A percentile compares a stretch with the other conserved stretches of the same genome.
Conservation (phyloP, 306 rosid genomes). For the Senna siamea region DNA sequence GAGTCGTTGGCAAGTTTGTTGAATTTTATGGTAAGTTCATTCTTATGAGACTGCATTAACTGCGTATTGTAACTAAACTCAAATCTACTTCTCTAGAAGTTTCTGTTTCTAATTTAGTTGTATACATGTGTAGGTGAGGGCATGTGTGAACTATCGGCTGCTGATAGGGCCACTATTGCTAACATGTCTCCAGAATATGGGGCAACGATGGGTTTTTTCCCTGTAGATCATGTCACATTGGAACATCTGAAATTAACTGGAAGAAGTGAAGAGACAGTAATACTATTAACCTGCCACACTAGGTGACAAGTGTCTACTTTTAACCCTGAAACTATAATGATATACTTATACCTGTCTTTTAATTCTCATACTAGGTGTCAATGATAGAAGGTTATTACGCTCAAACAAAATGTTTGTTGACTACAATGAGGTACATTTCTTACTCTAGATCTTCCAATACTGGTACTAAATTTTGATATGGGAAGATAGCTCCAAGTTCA, state of each 20-base stretch:
- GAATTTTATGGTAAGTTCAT: slow-evolving; percentile 6
- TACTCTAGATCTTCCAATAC: neutral
- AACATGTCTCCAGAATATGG: slow-evolving; percentile 20
- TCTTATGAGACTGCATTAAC: neutral
- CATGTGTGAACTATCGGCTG: neutral
- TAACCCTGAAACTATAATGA: neutral
- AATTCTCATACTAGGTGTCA: neutral
- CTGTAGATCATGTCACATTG: slow-evolving; percentile 13
- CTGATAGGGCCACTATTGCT: slow-evolving; percentile 1
- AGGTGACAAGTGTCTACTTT: neutral
- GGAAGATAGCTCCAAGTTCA: neutral
- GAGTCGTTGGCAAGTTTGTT: slow-evolving; percentile 17
- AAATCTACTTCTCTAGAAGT: neutral
- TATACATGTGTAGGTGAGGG: slow-evolving; percentile 1
- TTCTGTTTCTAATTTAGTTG: neutral
- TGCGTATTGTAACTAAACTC: neutral
- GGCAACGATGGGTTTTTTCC: slow-evolving; percentile 10
- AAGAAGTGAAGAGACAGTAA: slow-evolving; percentile 13
- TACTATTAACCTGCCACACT: neutral
- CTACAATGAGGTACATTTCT: neutral
- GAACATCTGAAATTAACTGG: neutral
- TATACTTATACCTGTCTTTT: neutral
- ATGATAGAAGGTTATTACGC: slow-evolving; percentile 3
- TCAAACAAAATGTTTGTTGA: slow-evolving; percentile 12
- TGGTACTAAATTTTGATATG: neutral